phyloP scores from a whole-genome alignment of 768 basidiomycete species.

The Leucocoprinus birnbaumii region DNA sequence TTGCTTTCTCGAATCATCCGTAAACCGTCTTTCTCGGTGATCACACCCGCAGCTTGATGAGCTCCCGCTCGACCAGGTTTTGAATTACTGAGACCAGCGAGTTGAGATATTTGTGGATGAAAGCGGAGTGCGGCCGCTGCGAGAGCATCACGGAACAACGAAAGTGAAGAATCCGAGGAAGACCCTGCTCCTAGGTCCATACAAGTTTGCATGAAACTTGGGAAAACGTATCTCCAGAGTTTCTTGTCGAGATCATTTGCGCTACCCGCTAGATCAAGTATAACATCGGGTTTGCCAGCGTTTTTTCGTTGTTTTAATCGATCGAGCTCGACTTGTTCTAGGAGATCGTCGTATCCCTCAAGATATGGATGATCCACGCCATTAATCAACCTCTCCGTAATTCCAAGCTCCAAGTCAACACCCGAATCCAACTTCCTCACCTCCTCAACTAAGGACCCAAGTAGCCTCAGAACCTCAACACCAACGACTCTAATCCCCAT shows the following conservation, averaged over 20 bases:
- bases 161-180: conserved; percentile 41
- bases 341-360: conserved; percentile 61
- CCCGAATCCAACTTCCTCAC: conserved; percentile 30
- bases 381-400: conserved; percentile 48
- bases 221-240: conserved; percentile 74
- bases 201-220: conserved; percentile 57
- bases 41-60: conserved; percentile 39
- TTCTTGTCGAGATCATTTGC: conserved; percentile 60
- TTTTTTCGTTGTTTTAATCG: conserved; percentile 69
- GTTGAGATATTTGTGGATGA: conserved; percentile 66
- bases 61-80: conserved; percentile 33
- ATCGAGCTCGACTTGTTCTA: conserved; percentile 57
- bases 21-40: conserved; percentile 49
- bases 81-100: conserved; percentile 66
- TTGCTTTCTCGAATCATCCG: conserved; percentile 57
- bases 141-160: conserved; percentile 58
- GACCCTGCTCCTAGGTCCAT: conserved; percentile 47
- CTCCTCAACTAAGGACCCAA: conserved; percentile 47
- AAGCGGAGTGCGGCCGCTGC: conserved; percentile 69
- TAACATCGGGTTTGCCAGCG: conserved; percentile 49
- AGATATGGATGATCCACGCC: conserved; percentile 50
- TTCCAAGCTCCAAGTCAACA: conserved; percentile 22
- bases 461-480: conserved; percentile 57
- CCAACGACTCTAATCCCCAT: conserved; percentile 30
- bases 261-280: conserved; percentile 73